Evolutionary conservation across 2,329 filamentous ascomycete species (phyloP), one percentile per base, ranked within the genome.

Genomic region (Pseudogymnoascus pannorum): DNA sequence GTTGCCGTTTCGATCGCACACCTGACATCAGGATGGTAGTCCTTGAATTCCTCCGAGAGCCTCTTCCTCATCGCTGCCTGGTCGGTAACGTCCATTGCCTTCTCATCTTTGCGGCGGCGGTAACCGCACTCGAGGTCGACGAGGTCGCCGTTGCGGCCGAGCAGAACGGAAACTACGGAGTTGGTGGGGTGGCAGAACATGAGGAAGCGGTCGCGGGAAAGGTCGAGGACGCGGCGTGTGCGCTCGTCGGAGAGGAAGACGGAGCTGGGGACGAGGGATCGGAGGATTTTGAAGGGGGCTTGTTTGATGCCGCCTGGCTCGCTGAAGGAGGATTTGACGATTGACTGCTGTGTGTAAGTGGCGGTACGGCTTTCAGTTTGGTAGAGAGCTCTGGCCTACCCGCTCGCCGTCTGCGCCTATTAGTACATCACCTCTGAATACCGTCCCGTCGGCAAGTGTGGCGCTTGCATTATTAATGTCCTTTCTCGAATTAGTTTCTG

Each of bases 41-140:
- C 66, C 35, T 61, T 65, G 60, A 68, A 71, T 18, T 63, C 66
- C 8, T 67, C 58, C 1, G 70, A 16, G 59, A 70, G 66, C 5
- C 64, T 67, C 7, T 61, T 20, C 60, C 63, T 63, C 8, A 29
- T 29, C n/a, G 24, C 44, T 1, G n/a, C 22, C 9, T 51, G 44
- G 22, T 51, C 44, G 8, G 24, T 11, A 5, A 29, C 44, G 8
- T 51, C 44, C 4, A 51, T 29, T 2, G 44, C 44, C 22, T 12
- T 51, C 24, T 51, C 44, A 8, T n/a, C 44, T 51, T 51, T n/a
- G 44, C 44, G 44, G n/a, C 24, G 24, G 7, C 44, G 22, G 24
- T 51, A 51, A 9, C 44, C 44, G 14, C 44, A 51, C 26, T 51
- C 44, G 14, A 51, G 8, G 22, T 51, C 44, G 44, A 51, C 11